Evolutionary conservation across 768 basidiomycete genomes (phyloP).

Genomic region (Russula virescens): DNA sequence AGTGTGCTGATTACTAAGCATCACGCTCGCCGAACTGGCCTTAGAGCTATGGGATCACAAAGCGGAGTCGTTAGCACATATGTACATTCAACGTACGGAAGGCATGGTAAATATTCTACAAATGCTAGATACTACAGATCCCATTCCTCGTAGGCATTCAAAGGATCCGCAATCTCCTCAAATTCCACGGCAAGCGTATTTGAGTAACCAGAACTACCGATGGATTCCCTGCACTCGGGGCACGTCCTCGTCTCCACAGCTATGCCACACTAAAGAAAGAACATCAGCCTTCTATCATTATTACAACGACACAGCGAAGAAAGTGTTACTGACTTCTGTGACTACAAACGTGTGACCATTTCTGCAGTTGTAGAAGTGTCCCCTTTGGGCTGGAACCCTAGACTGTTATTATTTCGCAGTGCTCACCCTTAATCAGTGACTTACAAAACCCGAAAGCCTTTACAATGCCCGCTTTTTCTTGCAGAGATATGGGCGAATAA

Average conservation of each 20-base stretch:
- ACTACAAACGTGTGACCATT: conserved; percentile 64
- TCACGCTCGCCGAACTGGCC: not conserved
- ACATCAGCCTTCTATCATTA: conserved; percentile 4
- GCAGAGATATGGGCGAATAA: conserved; percentile 27
- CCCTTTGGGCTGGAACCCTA: conserved; percentile 26
- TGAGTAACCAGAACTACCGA: conserved; percentile 44
- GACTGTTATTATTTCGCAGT: not conserved
- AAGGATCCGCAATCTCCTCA: conserved; percentile 37
- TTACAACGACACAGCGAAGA: not conserved
- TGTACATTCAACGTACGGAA: too few relatives aligned
- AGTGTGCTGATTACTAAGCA: not conserved
- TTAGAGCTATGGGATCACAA: too few relatives aligned
- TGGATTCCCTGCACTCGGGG: conserved; percentile 50
- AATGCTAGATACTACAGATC: too few relatives aligned
- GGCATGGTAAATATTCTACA: too few relatives aligned
- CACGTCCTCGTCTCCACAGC: conserved; percentile 44
- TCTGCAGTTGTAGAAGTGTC: conserved; percentile 33
- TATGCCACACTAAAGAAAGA: conserved; percentile 46
- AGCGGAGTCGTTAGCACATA: too few relatives aligned
- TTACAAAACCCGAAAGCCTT: conserved; percentile 29
- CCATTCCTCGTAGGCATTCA: conserved; percentile 9
- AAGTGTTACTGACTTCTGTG: conserved; percentile 37
- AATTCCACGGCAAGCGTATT: conserved; percentile 47
- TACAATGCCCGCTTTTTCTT: conserved; percentile 28
- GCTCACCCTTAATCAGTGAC: not conserved